Percentiles rank a stretch among this genome's conserved stretches.
phyloP scores from a whole-genome alignment of 2,329 filamentous ascomycete genomes.

The Corinectria fuckeliana region DNA sequence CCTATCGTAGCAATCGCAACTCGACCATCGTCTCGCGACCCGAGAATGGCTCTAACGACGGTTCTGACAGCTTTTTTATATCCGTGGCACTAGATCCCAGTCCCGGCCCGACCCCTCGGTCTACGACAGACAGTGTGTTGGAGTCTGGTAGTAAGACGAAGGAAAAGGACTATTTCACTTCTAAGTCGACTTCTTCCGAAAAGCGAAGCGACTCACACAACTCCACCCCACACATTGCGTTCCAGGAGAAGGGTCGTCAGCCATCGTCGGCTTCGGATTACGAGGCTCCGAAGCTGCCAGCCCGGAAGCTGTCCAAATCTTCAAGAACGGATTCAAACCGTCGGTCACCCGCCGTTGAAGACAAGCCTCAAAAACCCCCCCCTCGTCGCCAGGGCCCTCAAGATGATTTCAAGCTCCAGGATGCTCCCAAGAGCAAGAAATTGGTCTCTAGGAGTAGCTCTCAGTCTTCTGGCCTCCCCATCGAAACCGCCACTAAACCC shows the following conservation, averaged over 20 bases:
- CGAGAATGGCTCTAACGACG: conserved; percentile 55
- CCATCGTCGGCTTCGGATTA: conserved; percentile 63
- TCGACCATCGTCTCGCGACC: conserved; percentile 67
- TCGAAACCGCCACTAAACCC: conserved; percentile 44
- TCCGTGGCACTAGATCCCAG: conserved; percentile 77
- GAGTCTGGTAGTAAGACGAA: conserved; percentile 54
- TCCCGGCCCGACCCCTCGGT: conserved; percentile 63
- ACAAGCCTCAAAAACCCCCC: conserved; percentile 45
- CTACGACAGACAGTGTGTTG: conserved; percentile 54
- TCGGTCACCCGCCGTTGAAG: conserved; percentile 45
- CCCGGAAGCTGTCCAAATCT: conserved; percentile 50
- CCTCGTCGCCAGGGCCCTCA: conserved; percentile 44
- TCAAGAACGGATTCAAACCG: conserved; percentile 50
- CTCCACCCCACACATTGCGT: conserved; percentile 87
- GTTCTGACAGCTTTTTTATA: conserved; percentile 75
- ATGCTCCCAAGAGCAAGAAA: conserved; percentile 73
- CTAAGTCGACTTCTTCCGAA: conserved; percentile 52
- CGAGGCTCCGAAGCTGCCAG: conserved; percentile 56
- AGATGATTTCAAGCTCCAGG: conserved; percentile 80
- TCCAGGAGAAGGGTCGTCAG: conserved; percentile 79
- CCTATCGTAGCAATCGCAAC: conserved; percentile 79
- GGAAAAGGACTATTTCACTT: conserved; percentile 67
- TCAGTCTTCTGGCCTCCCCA: conserved; percentile 48
- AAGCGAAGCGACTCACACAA: conserved; percentile 57
- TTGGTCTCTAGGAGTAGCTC: conserved; percentile 52